Conservation (phyloP, 1,139 yeast genomes). For the Geotrichum carabidarum region DNA sequence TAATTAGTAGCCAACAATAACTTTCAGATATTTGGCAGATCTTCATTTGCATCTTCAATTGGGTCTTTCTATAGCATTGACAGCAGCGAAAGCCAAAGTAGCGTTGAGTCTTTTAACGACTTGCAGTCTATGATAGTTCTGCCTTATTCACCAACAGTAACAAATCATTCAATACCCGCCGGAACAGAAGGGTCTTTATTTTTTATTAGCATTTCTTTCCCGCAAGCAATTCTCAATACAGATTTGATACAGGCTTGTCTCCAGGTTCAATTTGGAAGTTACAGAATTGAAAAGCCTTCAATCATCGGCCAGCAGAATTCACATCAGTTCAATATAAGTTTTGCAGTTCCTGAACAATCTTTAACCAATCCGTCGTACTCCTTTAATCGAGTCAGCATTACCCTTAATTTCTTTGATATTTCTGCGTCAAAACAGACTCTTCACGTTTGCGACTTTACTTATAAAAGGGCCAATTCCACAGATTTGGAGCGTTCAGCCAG, state of each 20-base stretch:
- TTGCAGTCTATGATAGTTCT: not conserved
- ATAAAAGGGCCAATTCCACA: not conserved
- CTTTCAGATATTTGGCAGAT: conserved; percentile 1
- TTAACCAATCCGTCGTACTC: not conserved
- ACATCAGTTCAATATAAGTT: conserved; percentile 22
- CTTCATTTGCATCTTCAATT: conserved; percentile 1
- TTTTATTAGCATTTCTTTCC: conserved; percentile 16
- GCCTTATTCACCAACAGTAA: conserved; percentile 12
- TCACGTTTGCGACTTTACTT: conserved; percentile 12
- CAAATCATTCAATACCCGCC: conserved; percentile 18
- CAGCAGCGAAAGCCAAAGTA: conserved; percentile 8
- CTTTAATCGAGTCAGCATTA: too few species aligned
- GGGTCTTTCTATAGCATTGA: conserved; percentile 3
- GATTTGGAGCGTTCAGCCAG: not conserved
- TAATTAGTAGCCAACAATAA: not conserved
- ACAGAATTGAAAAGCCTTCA: conserved; percentile 16
- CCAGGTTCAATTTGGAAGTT: conserved; percentile 23
- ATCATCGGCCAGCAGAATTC: conserved; percentile 11
- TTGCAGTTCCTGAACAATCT: conserved; percentile 24
- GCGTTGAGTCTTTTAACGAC: conserved; percentile 4
- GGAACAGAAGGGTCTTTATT: conserved; percentile 21
- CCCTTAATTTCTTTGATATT: too few species aligned
- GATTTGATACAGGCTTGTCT: conserved; percentile 16
- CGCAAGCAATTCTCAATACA: conserved; percentile 14
- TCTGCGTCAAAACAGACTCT: not conserved